phyloP scores from a whole-genome alignment of 805 yeast species.

The Starmerella sp. region DNA sequence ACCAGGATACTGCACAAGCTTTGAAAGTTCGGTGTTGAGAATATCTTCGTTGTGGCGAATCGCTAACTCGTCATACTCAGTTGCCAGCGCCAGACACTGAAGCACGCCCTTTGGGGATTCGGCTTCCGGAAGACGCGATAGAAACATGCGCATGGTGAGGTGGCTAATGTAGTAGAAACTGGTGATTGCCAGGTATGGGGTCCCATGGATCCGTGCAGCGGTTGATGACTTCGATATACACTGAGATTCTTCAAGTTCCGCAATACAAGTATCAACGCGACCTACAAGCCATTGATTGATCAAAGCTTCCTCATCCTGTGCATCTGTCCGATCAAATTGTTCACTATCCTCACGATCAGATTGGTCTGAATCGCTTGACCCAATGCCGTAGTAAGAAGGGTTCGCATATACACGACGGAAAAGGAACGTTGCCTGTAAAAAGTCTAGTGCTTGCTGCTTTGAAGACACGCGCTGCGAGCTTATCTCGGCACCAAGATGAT shows the following conservation, averaged over 20 bases:
- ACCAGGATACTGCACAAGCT: conserved; percentile 48
- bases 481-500: conserved; percentile 74
- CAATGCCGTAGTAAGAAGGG: conserved; percentile 52
- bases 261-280: conserved; percentile 58
- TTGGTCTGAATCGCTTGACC: neutral
- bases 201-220: conserved; percentile 36
- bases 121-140: conserved; percentile 32
- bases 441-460: conserved; percentile 62
- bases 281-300: conserved; percentile 29
- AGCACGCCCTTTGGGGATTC: conserved; percentile 44
- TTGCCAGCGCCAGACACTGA: conserved; percentile 47
- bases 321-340: conserved; percentile 19
- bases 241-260: conserved; percentile 54
- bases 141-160: conserved; percentile 63
- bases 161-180: conserved; percentile 92
- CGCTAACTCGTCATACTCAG: conserved; percentile 79
- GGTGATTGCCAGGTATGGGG: conserved; percentile 73
- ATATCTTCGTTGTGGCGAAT: conserved; percentile 87
- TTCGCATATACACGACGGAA: conserved; percentile 65
- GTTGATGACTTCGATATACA: conserved; percentile 9
- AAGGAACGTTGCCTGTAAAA: conserved; percentile 64
- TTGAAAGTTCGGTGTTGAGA: conserved; percentile 73
- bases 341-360: neutral
- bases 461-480: conserved; percentile 55
- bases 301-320: conserved; percentile 30